A percentile compares a stretch with the other conserved stretches of the same genome.
Evolutionary conservation across 2,329 filamentous ascomycete species (phyloP).

Genomic region (Talaromyces sp.): DNA sequence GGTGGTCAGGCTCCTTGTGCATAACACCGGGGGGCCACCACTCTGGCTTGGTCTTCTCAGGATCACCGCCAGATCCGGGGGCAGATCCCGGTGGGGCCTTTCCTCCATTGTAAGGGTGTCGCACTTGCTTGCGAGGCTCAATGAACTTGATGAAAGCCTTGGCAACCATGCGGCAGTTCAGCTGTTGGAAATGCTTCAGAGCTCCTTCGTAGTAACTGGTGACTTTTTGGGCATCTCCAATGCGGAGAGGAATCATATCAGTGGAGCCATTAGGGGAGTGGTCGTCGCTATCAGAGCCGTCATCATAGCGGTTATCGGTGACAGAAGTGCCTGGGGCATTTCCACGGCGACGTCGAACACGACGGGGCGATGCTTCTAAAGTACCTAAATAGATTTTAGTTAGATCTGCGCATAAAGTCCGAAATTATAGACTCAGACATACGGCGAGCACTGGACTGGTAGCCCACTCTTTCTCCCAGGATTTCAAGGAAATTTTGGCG

Average conservation of each 20-base stretch:
- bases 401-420: background rate
- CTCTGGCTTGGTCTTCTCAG: slow-evolving; percentile 49
- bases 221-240: slow-evolving; percentile 44
- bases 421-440: slow-evolving; percentile 17
- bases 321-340: slow-evolving; percentile 20
- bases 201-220: slow-evolving; percentile 45
- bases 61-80: slow-evolving; percentile 43
- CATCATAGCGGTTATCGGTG: slow-evolving; percentile 23
- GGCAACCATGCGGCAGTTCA: slow-evolving; percentile 49
- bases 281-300: slow-evolving; percentile 29
- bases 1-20: slow-evolving; percentile 54
- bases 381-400: slow-evolving; percentile 10
- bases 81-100: slow-evolving; percentile 36
- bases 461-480: slow-evolving; percentile 34
- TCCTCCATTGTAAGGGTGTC: slow-evolving; percentile 54
- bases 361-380: slow-evolving; percentile 26
- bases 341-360: slow-evolving; percentile 34
- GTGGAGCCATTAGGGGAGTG: slow-evolving; percentile 21
- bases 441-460: slow-evolving; percentile 32
- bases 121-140: slow-evolving; percentile 52
- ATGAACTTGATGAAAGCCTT: slow-evolving; percentile 53
- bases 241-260: slow-evolving; percentile 35
- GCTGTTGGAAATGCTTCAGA: slow-evolving; percentile 49
- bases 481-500: slow-evolving; percentile 41
- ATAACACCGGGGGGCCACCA: slow-evolving; percentile 50